Evolutionary conservation across 2,329 filamentous ascomycete genomes (phyloP).

Genomic region (Blastomyces gilchristii): DNA sequence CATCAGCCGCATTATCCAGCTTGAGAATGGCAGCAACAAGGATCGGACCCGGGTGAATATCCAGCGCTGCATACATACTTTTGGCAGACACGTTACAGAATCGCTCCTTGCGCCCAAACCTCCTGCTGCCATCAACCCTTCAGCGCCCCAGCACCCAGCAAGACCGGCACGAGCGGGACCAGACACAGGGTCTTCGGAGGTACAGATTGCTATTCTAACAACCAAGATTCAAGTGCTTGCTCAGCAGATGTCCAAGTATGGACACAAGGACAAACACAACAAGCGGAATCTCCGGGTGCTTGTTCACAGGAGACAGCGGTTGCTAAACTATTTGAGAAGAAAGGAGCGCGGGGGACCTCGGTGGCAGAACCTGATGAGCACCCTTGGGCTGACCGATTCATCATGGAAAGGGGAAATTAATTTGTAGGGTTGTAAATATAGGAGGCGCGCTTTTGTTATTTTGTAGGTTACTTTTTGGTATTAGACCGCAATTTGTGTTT

Average conservation of each 20-base stretch:
- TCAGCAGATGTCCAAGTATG: conserved; percentile 57
- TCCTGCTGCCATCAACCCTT: conserved; percentile 34
- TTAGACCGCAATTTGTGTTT: background rate
- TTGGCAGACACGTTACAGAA: conserved; percentile 89
- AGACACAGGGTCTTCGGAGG: conserved; percentile 90
- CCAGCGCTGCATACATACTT: conserved; percentile 70
- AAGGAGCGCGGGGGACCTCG: conserved; percentile 86
- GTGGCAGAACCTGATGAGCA: conserved; percentile 78
- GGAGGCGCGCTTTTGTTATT: background rate
- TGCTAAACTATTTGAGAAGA: conserved; percentile 72
- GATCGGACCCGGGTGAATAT: conserved; percentile 76
- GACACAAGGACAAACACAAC: conserved; percentile 83
- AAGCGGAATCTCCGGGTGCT: conserved; percentile 79
- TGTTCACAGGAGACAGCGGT: conserved; percentile 79
- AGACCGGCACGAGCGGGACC: conserved; percentile 60
- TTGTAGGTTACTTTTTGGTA: background rate
- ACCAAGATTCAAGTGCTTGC: conserved; percentile 80
- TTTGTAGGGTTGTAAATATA: conserved; percentile 39
- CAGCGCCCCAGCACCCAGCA: conserved; percentile 24
- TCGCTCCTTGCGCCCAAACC: conserved; percentile 52
- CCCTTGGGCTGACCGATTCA: conserved; percentile 72
- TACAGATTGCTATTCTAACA: conserved; percentile 94
- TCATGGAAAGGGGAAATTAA: conserved; percentile 87
- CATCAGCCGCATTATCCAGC: conserved; percentile 64
- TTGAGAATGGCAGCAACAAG: conserved; percentile 67